Conservation (phyloP, 2,329 filamentous ascomycete genomes). For the Colletotrichum neosansevieriae region DNA sequence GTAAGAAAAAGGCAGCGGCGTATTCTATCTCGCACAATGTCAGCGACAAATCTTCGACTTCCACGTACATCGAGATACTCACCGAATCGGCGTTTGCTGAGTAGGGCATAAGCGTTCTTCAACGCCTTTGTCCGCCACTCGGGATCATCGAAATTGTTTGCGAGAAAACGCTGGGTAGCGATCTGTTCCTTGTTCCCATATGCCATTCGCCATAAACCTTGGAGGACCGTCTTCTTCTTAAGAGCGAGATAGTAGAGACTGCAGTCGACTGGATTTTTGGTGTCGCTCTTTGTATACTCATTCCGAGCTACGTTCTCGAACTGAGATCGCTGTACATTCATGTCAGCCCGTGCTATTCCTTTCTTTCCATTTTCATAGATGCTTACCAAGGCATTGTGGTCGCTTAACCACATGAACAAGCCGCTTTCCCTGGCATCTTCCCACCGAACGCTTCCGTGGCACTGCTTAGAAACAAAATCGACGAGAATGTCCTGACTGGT, state of each 20-base stretch:
- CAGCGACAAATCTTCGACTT: conserved; percentile 38
- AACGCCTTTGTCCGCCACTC: conserved; percentile 90
- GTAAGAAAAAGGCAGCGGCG: conserved; percentile 93
- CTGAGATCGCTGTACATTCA: conserved; percentile 69
- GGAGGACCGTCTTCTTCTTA: conserved; percentile 88
- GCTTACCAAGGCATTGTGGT: conserved; percentile 79
- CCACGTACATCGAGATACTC: conserved; percentile 44
- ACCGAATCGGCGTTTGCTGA: conserved; percentile 91
- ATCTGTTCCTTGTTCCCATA: conserved; percentile 88
- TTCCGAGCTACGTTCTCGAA: conserved; percentile 93
- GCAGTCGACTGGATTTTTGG: conserved; percentile 91
- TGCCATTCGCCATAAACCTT: conserved; percentile 96
- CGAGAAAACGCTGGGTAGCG: conserved; percentile 81
- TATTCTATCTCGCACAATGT: conserved; percentile 77
- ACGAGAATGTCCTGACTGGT: conserved; percentile 89
- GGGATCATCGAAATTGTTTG: conserved; percentile 90
- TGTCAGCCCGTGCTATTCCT: conserved; percentile 26
- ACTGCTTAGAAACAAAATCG: conserved; percentile 84
- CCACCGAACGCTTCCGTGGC: conserved; percentile 85
- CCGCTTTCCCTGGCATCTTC: conserved; percentile 86
- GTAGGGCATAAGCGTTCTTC: conserved; percentile 95
- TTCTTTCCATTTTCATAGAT: too few species aligned
- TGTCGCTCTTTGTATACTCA: conserved; percentile 89
- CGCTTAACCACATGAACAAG: conserved; percentile 94
- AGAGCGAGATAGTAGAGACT: conserved; percentile 92